These are phyloP conservation scores for Crepidotus variabilis DNA, from an alignment of 768 basidiomycete genomes.

Conservation along the genomic window DNA sequence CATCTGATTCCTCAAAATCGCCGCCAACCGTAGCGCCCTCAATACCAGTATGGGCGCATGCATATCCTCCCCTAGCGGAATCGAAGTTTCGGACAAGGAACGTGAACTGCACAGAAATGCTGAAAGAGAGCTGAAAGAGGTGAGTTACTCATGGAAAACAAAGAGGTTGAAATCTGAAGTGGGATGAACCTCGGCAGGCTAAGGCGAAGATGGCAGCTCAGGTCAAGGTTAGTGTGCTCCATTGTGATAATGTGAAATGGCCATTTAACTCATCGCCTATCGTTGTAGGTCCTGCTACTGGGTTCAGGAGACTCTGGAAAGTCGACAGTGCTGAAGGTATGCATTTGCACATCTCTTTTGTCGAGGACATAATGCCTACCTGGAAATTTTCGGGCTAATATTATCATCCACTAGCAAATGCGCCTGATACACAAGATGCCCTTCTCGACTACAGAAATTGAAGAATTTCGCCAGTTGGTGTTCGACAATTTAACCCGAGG, in stretches of 20 bases:
- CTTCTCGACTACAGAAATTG: conserved; percentile 79
- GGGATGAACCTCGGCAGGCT: conserved; percentile 41
- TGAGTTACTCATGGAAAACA: conserved; percentile 17
- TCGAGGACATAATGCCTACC: too few species aligned
- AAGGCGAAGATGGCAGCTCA: conserved; percentile 68
- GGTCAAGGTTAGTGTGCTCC: conserved; percentile 59
- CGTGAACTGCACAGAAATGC: conserved; percentile 61
- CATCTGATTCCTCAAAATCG: not conserved
- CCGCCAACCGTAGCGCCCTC: not conserved
- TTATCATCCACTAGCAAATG: conserved; percentile 70
- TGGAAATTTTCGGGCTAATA: not conserved
- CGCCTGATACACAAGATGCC: conserved; percentile 87
- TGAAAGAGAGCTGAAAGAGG: conserved; percentile 77
- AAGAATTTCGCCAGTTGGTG: conserved; percentile 86
- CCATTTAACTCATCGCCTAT: not conserved
- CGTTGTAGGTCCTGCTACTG: conserved; percentile 72
- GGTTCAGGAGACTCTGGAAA: conserved; percentile 95
- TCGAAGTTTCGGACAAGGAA: conserved; percentile 44
- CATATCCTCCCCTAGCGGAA: conserved; percentile 54
- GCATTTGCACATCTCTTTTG: not conserved
- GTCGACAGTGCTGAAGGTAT: conserved; percentile 84
- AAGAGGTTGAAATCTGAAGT: too few species aligned
- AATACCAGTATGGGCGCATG: conserved; percentile 67
- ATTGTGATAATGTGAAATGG: not conserved
- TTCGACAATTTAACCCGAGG: conserved; percentile 92